Percentiles rank a stretch among this genome's conserved stretches.
These are phyloP conservation scores for Plasmodium gallinaceum DNA, from an alignment of 169 alveolate genomes.

Conservation along the genomic window DNA sequence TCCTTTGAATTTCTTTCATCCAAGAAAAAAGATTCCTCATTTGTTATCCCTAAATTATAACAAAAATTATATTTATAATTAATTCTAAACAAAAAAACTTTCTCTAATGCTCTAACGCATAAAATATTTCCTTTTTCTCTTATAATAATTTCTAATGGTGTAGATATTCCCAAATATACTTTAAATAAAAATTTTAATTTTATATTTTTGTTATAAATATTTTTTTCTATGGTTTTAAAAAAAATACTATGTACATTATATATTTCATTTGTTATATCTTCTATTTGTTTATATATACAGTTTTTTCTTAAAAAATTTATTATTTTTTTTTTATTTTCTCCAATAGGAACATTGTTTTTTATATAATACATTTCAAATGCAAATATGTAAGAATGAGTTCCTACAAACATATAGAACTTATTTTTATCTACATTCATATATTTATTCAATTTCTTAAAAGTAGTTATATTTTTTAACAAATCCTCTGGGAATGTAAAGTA, in stretches of 20 bases:
- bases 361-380: constrained; percentile 45
- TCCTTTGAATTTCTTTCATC: background rate
- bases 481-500: constrained; percentile 27
- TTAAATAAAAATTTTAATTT: constrained; percentile 64
- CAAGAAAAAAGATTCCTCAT: background rate
- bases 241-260: constrained; percentile 18
- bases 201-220: constrained; percentile 15
- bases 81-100: constrained; percentile 52
- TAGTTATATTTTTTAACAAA: constrained; percentile 46
- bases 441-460: constrained; percentile 21
- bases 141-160: constrained; percentile 60
- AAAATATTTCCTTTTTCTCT: constrained; percentile 70
- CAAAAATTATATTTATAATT: constrained; percentile 36
- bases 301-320: constrained; percentile 12
- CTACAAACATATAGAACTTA: constrained; percentile 46
- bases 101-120: constrained; percentile 62
- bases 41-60: background rate
- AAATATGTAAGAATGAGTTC: constrained; percentile 46
- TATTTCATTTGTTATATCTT: constrained; percentile 29
- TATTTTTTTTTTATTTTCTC: constrained; percentile 6
- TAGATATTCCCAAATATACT: constrained; percentile 46
- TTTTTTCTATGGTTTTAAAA: background rate
- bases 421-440: constrained; percentile 20
- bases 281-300: constrained; percentile 24
- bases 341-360: background rate